A percentile compares a stretch with the other conserved stretches of the same genome.
Conservation (phyloP, 2,329 filamentous ascomycete genomes). For the Falciphora oryzae region DNA sequence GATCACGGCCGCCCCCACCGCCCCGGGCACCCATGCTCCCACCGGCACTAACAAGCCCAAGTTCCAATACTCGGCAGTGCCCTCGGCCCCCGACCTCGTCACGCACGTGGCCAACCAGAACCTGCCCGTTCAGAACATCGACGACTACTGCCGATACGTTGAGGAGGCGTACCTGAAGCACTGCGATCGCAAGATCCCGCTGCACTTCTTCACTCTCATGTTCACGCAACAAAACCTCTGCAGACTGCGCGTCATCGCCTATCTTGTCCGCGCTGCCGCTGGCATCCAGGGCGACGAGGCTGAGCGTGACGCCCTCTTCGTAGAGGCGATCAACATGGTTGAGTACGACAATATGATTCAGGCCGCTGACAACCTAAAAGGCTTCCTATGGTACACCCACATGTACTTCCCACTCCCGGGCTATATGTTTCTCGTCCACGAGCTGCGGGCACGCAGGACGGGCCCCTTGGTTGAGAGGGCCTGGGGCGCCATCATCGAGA, state of each 20-base stretch:
- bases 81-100: constrained; percentile 36
- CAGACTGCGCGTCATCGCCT: constrained; percentile 50
- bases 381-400: constrained; percentile 53
- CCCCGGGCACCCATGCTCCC: constrained; percentile 16
- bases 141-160: constrained; percentile 48
- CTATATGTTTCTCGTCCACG: constrained; percentile 54
- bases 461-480: constrained; percentile 54
- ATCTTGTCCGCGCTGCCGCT: constrained; percentile 37
- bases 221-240: constrained; percentile 51
- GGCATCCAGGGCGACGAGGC: constrained; percentile 24
- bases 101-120: constrained; percentile 44
- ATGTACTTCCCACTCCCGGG: constrained; percentile 56
- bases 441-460: constrained; percentile 44
- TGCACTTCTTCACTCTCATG: constrained; percentile 53
- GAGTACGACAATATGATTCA: constrained; percentile 55
- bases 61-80: constrained; percentile 28
- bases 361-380: constrained; percentile 41
- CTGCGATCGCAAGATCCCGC: constrained; percentile 52
- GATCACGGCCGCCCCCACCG: constrained; percentile 39
- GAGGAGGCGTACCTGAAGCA: constrained; percentile 49
- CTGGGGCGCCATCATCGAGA: constrained; percentile 50
- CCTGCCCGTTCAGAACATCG: constrained; percentile 42
- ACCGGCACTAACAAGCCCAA: constrained; percentile 20
- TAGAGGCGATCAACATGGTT: constrained; percentile 51
- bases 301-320: constrained; percentile 47